Conservation (phyloP, 2,329 filamentous ascomycete species). For the Microcyclospora pomicola region DNA sequence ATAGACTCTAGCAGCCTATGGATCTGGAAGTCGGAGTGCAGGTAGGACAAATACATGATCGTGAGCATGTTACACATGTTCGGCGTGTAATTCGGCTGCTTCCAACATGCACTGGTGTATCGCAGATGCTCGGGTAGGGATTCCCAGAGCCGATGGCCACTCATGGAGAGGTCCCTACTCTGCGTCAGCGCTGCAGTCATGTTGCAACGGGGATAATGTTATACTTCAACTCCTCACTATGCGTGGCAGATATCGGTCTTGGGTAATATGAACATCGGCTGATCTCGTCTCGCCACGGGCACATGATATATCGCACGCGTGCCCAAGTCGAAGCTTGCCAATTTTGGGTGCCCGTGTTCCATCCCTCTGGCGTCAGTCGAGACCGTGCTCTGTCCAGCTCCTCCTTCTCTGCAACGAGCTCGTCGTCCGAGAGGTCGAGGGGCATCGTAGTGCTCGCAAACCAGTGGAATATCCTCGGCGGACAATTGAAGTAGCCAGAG, state of each 20-base stretch:
- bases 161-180: not conserved
- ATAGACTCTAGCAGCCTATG: constrained; percentile 8
- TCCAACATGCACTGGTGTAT: constrained; percentile 9
- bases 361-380: constrained; percentile 4
- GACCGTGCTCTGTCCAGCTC: not conserved
- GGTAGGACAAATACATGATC: constrained; percentile 8
- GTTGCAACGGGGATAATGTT: no score
- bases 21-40: constrained; percentile 10
- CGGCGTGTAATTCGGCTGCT: constrained; percentile 1
- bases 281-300: constrained; percentile 1
- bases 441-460: constrained; percentile 6
- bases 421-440: constrained; percentile 6
- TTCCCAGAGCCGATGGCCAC: not conserved
- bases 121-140: constrained; percentile 7
- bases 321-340: not conserved
- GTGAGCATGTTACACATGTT: constrained; percentile 6
- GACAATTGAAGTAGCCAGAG: constrained; percentile 8
- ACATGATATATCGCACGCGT: constrained; percentile 1
- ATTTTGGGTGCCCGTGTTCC: not conserved
- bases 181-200: no score
- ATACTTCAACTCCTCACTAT: not conserved
- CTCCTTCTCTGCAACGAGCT: constrained; percentile 1
- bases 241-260: not conserved
- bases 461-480: constrained; percentile 6
- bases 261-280: not conserved